Conservation (phyloP, 768 basidiomycete species). For the Chalciporus pseudorubinellus region DNA sequence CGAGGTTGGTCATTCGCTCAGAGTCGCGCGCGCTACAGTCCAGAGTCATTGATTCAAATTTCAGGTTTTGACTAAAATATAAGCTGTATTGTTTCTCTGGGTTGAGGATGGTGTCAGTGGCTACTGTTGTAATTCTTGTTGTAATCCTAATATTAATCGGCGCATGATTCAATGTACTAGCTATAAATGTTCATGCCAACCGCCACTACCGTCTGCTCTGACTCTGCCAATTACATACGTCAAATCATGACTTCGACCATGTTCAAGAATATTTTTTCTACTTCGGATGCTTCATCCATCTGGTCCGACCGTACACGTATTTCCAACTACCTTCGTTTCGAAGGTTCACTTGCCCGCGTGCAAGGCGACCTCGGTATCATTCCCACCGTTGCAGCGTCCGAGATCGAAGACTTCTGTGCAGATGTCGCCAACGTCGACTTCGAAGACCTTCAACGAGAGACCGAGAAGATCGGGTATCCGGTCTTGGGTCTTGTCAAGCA, state of each 20-base stretch:
- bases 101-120: too few species aligned
- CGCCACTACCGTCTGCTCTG: too few species aligned
- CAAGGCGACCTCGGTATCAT: conserved; percentile 41
- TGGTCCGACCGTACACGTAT: conserved; percentile 39
- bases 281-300: conserved; percentile 34
- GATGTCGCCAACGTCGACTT: conserved; percentile 38
- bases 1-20: too few species aligned
- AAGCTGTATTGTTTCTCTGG: too few species aligned
- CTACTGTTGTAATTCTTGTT: too few species aligned
- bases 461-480: conserved; percentile 44
- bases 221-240: conserved; percentile 28
- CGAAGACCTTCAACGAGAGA: conserved; percentile 37
- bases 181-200: too few species aligned
- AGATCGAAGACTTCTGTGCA: conserved; percentile 35
- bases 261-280: conserved; percentile 42
- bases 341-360: conserved; percentile 35
- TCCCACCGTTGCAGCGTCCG: conserved; percentile 36
- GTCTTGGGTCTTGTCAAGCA: conserved; percentile 45
- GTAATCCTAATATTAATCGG: too few species aligned
- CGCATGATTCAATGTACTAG: too few species aligned
- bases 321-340: conserved; percentile 28
- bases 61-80: too few species aligned
- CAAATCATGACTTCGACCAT: conserved; percentile 38
- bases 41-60: too few species aligned
- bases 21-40: too few species aligned